Conservation (phyloP, 2,329 filamentous ascomycete genomes). For the Tolypocladium ophioglossoides region DNA sequence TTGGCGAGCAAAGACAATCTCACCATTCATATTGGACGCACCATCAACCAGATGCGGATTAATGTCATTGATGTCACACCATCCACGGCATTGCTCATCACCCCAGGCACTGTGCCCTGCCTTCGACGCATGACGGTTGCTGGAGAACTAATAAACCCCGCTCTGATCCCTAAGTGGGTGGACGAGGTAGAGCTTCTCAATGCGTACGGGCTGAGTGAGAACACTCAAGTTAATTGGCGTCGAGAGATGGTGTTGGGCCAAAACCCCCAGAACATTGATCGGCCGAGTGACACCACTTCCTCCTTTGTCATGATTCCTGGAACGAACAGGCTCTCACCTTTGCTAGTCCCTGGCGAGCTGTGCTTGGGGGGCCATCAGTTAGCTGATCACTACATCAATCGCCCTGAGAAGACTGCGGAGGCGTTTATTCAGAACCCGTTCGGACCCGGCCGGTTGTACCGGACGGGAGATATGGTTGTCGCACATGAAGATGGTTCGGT, state of each 20-base stretch:
- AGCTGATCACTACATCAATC: conserved; percentile 8
- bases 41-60: conserved; percentile 6
- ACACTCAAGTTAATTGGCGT: conserved; percentile 9
- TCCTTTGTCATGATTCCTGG: conserved; percentile 2
- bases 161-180: conserved; percentile 5
- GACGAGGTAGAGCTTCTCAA: conserved; percentile 1
- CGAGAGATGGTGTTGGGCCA: neutral
- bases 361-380: conserved; percentile 10
- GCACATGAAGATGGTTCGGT: conserved; percentile 5
- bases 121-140: conserved; percentile 7
- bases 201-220: conserved; percentile 11
- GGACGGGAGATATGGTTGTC: conserved; percentile 11
- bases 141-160: conserved; percentile 7
- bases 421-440: conserved; percentile 7
- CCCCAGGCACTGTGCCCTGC: neutral
- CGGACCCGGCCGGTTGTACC: conserved; percentile 6
- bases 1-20: conserved; percentile 7
- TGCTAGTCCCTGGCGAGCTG: conserved; percentile 7
- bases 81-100: conserved; percentile 5
- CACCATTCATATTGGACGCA: neutral
- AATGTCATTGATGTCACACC: conserved; percentile 12
- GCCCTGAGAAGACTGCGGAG: conserved; percentile 3
- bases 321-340: conserved; percentile 2
- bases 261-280: neutral
- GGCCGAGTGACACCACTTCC: conserved; percentile 1